Base-by-base conservation (phyloP, 2,329 filamentous ascomycete species). In the Venturia pyrina region DNA sequence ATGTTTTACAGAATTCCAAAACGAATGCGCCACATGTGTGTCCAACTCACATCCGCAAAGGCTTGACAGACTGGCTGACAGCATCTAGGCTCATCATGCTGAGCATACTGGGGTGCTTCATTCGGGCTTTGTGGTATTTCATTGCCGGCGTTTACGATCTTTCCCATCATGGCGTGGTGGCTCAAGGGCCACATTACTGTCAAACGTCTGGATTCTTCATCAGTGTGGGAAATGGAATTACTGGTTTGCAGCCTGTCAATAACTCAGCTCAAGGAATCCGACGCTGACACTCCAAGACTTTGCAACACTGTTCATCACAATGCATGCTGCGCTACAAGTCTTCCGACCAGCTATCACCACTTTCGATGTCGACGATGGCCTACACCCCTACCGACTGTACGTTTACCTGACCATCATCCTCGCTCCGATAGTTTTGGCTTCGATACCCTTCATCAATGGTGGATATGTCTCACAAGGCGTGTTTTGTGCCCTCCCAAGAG, bases 271-370 rank as follows among this genome's bases (percentile, higher is more conserved):
- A 70, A 66, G 6, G 11, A 37, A 3, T 48, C 66, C 60, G 21
- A 68, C 28, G 67, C 59, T 67, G 19, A 62, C 17, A 11, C 53
- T 24, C 60, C 24, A 64, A 78, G 89, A 93, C 71, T 81, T 89
- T 65, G 84, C 88, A 11, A 86, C 91, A 19, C 79, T 91, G 17
- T 81, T 90, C 66, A 90, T 93, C 70, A 87, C 89, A 21, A 72
- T 91, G 10, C 90, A 93, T 72, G 89, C 87, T 62, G 85, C 84
- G 2, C 76, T 91, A 13, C 89, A 89, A 74, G 87, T 93, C 64
- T 87, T 91, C 69, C 81, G 83, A 28, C 85, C 86, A 0, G 72
- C 72, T 3, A 43, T 66, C 6, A 40, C n/a, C 1, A 71, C 71
- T 17, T 71, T 71, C 53, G 59, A 72, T 67, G 60, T 74, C 21